These are phyloP conservation scores for Omphalea diandra DNA, from an alignment of 441 rosid species.

Conservation along the genomic window DNA sequence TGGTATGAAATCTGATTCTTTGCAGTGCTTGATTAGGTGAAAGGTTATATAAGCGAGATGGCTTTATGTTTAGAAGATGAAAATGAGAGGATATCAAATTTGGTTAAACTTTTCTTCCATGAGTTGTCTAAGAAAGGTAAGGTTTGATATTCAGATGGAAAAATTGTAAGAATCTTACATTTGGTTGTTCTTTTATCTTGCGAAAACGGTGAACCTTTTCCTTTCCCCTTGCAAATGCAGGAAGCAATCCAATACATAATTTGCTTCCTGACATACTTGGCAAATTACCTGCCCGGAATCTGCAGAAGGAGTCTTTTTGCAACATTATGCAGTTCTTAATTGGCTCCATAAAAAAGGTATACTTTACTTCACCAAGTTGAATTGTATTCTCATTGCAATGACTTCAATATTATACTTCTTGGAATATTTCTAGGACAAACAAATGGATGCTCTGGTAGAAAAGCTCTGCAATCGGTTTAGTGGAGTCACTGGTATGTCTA, in stretches of 20 bases:
- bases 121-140: constrained; percentile 98
- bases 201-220: constrained; percentile 20
- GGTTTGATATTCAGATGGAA: neutral
- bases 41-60: constrained; percentile 96
- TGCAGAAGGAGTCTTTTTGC: constrained; percentile 77
- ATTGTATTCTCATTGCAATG: constrained; percentile 8
- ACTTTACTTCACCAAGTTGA: constrained; percentile 21
- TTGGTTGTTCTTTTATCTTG: constrained; percentile 13
- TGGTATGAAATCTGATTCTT: constrained; percentile 22
- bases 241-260: constrained; percentile 95
- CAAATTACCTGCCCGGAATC: constrained; percentile 69
- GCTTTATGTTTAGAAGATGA: constrained; percentile 83
- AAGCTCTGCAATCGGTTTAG: constrained; percentile 97
- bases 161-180: constrained; percentile 5
- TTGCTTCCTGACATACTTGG: constrained; percentile 97
- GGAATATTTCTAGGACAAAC: constrained; percentile 69
- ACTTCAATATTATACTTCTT: constrained; percentile 15
- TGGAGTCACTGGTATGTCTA: constrained; percentile 74
- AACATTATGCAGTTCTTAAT: constrained; percentile 97
- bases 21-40: constrained; percentile 60
- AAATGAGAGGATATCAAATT: constrained; percentile 85
- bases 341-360: constrained; percentile 94
- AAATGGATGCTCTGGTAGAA: constrained; percentile 98
- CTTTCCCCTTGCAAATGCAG: constrained; percentile 41
- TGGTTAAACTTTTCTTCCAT: constrained; percentile 89